Conservation (phyloP, 2,329 filamentous ascomycete species). For the Teratosphaeria zuluensis region DNA sequence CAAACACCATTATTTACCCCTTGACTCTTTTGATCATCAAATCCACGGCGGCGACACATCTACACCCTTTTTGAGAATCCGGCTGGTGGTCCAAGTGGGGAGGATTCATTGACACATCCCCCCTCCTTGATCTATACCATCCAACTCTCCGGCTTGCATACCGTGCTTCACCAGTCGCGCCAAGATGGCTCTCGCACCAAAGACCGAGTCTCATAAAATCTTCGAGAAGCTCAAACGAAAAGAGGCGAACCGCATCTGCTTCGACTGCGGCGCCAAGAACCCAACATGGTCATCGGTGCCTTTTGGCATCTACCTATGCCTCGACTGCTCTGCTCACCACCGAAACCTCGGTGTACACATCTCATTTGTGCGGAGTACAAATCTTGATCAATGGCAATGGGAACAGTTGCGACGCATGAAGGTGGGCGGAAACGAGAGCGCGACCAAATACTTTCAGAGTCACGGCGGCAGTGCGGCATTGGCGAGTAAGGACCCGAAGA, state of each 20-base stretch:
- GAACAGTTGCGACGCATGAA: constrained; percentile 96
- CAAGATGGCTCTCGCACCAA: constrained; percentile 54
- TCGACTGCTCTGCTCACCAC: constrained; percentile 95
- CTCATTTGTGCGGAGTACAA: constrained; percentile 96
- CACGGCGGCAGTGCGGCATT: constrained; percentile 90
- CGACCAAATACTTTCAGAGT: constrained; percentile 95
- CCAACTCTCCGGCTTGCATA: not conserved
- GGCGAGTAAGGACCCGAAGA: constrained; percentile 92
- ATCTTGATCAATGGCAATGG: constrained; percentile 99
- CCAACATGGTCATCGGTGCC: constrained; percentile 91
- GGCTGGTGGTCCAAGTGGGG: too few relatives aligned
- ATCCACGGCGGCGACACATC: too few relatives aligned
- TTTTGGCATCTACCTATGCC: constrained; percentile 93
- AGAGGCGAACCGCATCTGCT: constrained; percentile 96
- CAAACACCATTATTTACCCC: too few relatives aligned
- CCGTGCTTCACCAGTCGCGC: not conserved
- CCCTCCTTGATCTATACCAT: not conserved
- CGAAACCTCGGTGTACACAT: constrained; percentile 97
- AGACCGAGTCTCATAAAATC: constrained; percentile 91
- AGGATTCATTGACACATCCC: not conserved
- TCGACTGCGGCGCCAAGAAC: constrained; percentile 95
- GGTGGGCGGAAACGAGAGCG: constrained; percentile 94
- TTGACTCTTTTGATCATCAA: too few relatives aligned
- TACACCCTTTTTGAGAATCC: too few relatives aligned
- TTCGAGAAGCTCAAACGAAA: constrained; percentile 96